Evolutionary conservation across 768 basidiomycete species (phyloP).

Genomic region (Serendipita sp.): DNA sequence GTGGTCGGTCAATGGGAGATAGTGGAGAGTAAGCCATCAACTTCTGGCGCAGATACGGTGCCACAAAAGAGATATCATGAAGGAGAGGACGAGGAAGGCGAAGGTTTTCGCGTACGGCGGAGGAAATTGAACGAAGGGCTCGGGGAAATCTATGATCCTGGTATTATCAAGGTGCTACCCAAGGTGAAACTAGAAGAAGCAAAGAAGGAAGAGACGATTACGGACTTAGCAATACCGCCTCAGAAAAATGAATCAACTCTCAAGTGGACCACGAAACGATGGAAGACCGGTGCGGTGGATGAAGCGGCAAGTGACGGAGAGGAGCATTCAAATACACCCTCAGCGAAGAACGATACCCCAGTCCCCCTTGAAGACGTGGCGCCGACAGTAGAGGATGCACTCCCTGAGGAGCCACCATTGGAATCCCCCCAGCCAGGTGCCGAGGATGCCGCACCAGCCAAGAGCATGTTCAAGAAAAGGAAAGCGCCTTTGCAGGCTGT

Average conservation of each 20-base stretch:
- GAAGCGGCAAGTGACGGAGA: not conserved
- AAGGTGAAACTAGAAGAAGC: conserved; percentile 35
- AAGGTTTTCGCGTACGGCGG: conserved; percentile 46
- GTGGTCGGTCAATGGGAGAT: conserved; percentile 16
- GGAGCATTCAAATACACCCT: not conserved
- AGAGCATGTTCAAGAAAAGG: conserved; percentile 4
- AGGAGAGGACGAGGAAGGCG: conserved; percentile 12
- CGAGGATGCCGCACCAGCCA: not conserved
- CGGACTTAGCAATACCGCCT: not conserved
- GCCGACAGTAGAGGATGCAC: not conserved
- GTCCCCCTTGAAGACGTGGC: not conserved
- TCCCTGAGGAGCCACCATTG: not conserved
- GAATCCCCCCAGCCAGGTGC: not conserved
- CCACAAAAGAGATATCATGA: conserved; percentile 8
- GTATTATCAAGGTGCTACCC: conserved; percentile 41
- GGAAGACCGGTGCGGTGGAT: not conserved
- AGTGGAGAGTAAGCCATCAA: conserved; percentile 24
- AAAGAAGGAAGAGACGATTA: conserved; percentile 14
- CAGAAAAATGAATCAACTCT: not conserved
- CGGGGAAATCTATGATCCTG: conserved; percentile 72
- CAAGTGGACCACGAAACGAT: not conserved
- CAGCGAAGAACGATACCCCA: not conserved
- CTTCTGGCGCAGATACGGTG: conserved; percentile 13
- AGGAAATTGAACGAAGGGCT: conserved; percentile 42
- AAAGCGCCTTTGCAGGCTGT: not conserved